These are phyloP conservation scores for Tulasnella sp. DNA, from an alignment of 768 basidiomycete genomes.

Conservation along the genomic window DNA sequence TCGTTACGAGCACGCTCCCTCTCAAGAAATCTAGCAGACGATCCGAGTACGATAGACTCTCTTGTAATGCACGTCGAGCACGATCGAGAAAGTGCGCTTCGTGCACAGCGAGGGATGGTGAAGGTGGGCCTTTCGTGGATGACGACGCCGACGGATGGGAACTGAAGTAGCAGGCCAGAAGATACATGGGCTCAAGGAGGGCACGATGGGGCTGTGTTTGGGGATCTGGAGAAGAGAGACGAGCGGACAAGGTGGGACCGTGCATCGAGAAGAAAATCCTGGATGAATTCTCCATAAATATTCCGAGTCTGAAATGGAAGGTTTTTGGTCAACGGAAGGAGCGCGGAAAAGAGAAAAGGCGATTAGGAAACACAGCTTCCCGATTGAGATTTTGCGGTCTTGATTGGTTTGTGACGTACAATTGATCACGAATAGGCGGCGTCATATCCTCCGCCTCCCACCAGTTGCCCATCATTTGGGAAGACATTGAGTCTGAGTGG, in stretches of 20 bases:
- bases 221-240: neutral
- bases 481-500: too few relatives aligned
- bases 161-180: constrained; percentile 16
- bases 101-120: constrained; percentile 1
- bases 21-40: constrained; percentile 11
- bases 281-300: neutral
- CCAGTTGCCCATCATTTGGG: constrained; percentile 3
- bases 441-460: neutral
- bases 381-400: too few relatives aligned
- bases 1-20: constrained; percentile 7
- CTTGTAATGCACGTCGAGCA: constrained; percentile 9
- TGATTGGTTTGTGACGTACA: neutral
- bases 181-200: constrained; percentile 16
- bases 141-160: neutral
- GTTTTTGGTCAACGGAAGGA: neutral
- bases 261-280: constrained; percentile 9
- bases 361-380: neutral
- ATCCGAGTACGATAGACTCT: constrained; percentile 16
- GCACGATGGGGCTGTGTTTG: constrained; percentile 12
- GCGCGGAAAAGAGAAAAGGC: neutral
- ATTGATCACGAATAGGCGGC: neutral
- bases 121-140: neutral
- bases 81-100: constrained; percentile 14
- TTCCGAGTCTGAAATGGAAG: neutral
- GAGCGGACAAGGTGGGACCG: constrained; percentile 1